phyloP scores from a whole-genome alignment of 768 basidiomycete species.

The Boletus subparvulus region DNA sequence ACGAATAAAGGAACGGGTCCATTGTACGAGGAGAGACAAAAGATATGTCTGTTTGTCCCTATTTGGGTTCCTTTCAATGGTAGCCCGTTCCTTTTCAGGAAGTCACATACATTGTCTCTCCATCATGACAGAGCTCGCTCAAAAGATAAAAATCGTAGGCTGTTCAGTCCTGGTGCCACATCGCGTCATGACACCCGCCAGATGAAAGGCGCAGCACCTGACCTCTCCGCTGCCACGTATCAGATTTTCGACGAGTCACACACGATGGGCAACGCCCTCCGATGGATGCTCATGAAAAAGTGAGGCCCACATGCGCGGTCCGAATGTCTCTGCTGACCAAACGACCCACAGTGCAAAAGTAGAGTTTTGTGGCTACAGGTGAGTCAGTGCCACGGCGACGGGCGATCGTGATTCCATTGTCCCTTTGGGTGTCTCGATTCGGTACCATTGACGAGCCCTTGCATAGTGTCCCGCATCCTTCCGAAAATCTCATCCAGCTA shows the following conservation, averaged over 20 bases:
- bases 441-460: not conserved
- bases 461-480: constrained; percentile 79
- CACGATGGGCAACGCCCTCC: constrained; percentile 89
- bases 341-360: constrained; percentile 79
- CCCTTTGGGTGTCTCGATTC: not conserved
- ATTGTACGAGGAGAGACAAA: not conserved
- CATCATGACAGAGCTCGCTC: constrained; percentile 28
- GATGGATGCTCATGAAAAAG: constrained; percentile 99
- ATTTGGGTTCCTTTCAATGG: not conserved
- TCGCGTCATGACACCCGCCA: constrained; percentile 34
- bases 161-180: not conserved
- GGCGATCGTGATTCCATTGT: constrained; percentile 14
- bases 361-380: constrained; percentile 98
- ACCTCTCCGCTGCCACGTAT: constrained; percentile 88
- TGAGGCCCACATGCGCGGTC: constrained; percentile 37
- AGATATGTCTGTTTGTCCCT: not conserved
- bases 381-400: constrained; percentile 21
- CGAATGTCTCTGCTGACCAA: constrained; percentile 1
- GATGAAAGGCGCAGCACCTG: constrained; percentile 81
- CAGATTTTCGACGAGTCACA: constrained; percentile 93
- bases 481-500: constrained; percentile 92
- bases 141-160: constrained; percentile 36
- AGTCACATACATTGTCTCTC: not conserved
- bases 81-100: constrained; percentile 1
- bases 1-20: not conserved